Conservation (phyloP, 352 stramenopile species). For the Phytophthora pisi region DNA sequence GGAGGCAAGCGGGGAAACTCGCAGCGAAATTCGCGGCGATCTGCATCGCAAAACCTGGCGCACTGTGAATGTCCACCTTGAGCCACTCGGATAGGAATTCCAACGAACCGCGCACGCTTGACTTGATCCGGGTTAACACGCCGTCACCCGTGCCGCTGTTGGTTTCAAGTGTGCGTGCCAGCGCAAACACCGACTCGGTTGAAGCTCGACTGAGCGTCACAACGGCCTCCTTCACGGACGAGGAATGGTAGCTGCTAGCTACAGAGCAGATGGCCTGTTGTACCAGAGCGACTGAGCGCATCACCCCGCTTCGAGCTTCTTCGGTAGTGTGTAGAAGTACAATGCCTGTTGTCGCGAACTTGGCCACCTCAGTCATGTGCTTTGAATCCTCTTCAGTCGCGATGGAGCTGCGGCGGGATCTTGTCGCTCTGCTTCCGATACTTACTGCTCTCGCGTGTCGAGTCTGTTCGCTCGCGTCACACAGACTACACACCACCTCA, state of each 20-base stretch:
- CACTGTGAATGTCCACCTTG: constrained; percentile 39
- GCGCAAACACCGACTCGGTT: constrained; percentile 44
- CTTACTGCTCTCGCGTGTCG: constrained; percentile 34
- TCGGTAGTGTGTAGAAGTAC: constrained; percentile 58
- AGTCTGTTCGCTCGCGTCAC: constrained; percentile 41
- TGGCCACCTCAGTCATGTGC: constrained; percentile 44
- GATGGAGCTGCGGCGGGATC: constrained; percentile 18
- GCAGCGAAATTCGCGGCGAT: constrained; percentile 45
- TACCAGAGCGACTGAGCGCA: constrained; percentile 44
- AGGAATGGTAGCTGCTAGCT: constrained; percentile 24
- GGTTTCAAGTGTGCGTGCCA: constrained; percentile 40
- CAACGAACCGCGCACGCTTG: constrained; percentile 37
- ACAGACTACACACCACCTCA: constrained; percentile 49
- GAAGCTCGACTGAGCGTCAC: constrained; percentile 48
- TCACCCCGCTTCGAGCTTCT: constrained; percentile 37
- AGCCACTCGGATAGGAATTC: constrained; percentile 48
- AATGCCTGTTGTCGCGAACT: constrained; percentile 53
- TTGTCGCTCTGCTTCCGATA: constrained; percentile 18
- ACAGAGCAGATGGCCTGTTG: constrained; percentile 44
- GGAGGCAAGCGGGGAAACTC: constrained; percentile 38
- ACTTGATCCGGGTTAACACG: constrained; percentile 24
- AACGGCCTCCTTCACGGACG: constrained; percentile 36
- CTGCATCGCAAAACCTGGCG: constrained; percentile 48
- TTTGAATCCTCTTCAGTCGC: constrained; percentile 29
- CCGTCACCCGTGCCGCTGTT: constrained; percentile 3